phyloP scores from a whole-genome alignment of 1,284 basidiomycete genomes.

The Thecaphora frezii region DNA sequence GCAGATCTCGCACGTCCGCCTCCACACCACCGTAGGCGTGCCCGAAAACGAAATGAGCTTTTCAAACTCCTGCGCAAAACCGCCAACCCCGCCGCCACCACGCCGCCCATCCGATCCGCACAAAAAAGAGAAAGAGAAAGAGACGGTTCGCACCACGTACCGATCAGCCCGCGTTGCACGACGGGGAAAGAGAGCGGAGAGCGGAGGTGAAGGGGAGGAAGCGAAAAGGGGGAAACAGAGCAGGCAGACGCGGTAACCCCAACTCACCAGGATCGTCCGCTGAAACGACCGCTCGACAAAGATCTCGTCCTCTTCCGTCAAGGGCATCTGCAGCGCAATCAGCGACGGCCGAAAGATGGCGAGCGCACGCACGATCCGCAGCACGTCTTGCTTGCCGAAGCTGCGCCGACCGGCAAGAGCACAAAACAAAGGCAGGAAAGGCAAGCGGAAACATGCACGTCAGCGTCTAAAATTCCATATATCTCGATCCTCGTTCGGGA shows the following conservation, averaged over 20 bases:
- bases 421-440: too few relatives aligned
- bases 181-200: too few relatives aligned
- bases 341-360: slow-evolving; percentile 92
- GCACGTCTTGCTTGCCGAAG: slow-evolving; percentile 91
- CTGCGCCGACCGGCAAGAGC: slow-evolving; percentile 61
- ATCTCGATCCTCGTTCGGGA: too few relatives aligned
- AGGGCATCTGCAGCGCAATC: slow-evolving; percentile 76
- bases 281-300: slow-evolving; percentile 96
- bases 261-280: slow-evolving; percentile 78
- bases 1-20: slow-evolving; percentile 94
- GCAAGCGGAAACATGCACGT: too few relatives aligned
- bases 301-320: slow-evolving; percentile 55
- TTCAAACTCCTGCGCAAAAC: slow-evolving; percentile 84
- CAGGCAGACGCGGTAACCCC: background rate
- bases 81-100: too few relatives aligned
- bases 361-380: slow-evolving; percentile 88
- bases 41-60: slow-evolving; percentile 95
- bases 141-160: too few relatives aligned
- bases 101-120: too few relatives aligned
- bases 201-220: too few relatives aligned
- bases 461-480: too few relatives aligned
- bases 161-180: too few relatives aligned
- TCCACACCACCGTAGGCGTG: slow-evolving; percentile 99
- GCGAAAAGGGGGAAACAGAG: too few relatives aligned
- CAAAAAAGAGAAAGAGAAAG: background rate